A percentile compares a stretch with the other conserved stretches of the same genome.
Conservation (phyloP, 2,329 filamentous ascomycete genomes). For the Diaporthe helianthi region DNA sequence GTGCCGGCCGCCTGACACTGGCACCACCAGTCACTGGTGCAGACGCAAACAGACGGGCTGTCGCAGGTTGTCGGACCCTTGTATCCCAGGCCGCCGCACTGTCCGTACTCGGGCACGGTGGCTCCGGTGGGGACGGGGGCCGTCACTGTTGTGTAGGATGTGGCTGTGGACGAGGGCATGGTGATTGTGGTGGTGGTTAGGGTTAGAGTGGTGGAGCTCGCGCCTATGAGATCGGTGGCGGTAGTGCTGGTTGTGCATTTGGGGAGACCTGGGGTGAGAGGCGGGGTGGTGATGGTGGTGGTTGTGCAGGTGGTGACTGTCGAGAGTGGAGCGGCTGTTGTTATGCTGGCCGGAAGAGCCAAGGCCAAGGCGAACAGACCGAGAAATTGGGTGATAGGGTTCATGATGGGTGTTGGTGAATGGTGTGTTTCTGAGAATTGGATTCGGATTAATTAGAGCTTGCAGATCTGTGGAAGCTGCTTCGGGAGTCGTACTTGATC, state of each 20-base stretch:
- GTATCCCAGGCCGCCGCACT: conserved; percentile 47
- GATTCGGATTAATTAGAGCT: background rate
- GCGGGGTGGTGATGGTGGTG: background rate
- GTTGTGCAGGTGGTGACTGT: background rate
- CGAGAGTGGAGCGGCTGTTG: background rate
- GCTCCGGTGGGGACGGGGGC: conserved; percentile 3
- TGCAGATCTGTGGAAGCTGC: background rate
- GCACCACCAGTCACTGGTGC: conserved; percentile 43
- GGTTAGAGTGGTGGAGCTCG: background rate
- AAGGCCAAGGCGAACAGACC: background rate
- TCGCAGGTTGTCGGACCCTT: conserved; percentile 44
- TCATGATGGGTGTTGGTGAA: background rate
- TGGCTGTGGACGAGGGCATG: background rate
- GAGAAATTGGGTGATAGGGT: background rate
- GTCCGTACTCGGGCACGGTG: conserved; percentile 44
- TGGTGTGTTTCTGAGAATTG: background rate
- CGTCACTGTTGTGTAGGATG: conserved; percentile 3
- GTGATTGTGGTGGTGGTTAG: conserved; percentile 3
- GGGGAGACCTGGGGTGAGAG: background rate
- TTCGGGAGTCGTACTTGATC: background rate
- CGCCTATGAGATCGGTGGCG: background rate
- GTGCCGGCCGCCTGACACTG: conserved; percentile 39
- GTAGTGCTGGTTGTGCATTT: too few relatives aligned
- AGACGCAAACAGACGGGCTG: conserved; percentile 42
- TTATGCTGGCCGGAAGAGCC: background rate